A percentile compares a stretch with the other conserved stretches of the same genome.
These are phyloP conservation scores for Curvularia eragrostidis DNA, from an alignment of 2,329 filamentous ascomycete species.

Conservation along the genomic window DNA sequence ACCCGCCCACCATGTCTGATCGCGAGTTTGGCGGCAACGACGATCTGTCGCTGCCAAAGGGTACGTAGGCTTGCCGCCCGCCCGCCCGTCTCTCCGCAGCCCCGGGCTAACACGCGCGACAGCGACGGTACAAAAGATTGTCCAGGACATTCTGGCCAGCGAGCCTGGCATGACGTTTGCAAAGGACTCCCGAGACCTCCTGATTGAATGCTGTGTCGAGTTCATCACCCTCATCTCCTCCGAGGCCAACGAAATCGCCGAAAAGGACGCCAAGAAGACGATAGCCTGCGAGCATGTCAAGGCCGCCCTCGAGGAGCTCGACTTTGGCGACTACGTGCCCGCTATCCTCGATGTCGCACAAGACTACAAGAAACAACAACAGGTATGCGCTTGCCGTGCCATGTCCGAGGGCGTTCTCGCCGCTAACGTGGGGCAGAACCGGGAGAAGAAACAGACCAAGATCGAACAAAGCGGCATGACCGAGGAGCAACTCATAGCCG, in stretches of 20 bases:
- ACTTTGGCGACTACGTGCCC: conserved; percentile 89
- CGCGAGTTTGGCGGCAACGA: conserved; percentile 54
- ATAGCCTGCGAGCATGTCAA: conserved; percentile 98
- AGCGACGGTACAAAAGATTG: conserved; percentile 81
- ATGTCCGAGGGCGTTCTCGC: neutral
- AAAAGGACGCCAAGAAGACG: conserved; percentile 99
- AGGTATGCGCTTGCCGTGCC: conserved; percentile 65
- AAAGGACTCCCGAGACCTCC: conserved; percentile 90
- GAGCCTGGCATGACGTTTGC: conserved; percentile 83
- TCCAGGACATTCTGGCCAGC: conserved; percentile 86
- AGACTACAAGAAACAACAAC: conserved; percentile 91
- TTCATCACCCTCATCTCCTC: conserved; percentile 99
- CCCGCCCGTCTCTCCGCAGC: neutral
- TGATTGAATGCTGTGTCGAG: conserved; percentile 99
- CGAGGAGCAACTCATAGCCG: conserved; percentile 83
- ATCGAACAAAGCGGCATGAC: conserved; percentile 93
- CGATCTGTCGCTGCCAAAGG: conserved; percentile 52
- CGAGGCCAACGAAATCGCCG: conserved; percentile 97
- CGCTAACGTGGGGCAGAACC: conserved; percentile 64
- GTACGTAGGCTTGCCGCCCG: conserved; percentile 31
- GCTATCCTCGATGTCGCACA: conserved; percentile 85
- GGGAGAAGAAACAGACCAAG: conserved; percentile 97
- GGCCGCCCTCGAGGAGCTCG: conserved; percentile 88
- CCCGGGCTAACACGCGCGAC: conserved; percentile 16
- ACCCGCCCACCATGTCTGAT: conserved; percentile 48